Percentiles rank a stretch among this genome's conserved stretches.
Conservation (phyloP, 2,329 filamentous ascomycete genomes). For the Epichloe gansuensis region DNA sequence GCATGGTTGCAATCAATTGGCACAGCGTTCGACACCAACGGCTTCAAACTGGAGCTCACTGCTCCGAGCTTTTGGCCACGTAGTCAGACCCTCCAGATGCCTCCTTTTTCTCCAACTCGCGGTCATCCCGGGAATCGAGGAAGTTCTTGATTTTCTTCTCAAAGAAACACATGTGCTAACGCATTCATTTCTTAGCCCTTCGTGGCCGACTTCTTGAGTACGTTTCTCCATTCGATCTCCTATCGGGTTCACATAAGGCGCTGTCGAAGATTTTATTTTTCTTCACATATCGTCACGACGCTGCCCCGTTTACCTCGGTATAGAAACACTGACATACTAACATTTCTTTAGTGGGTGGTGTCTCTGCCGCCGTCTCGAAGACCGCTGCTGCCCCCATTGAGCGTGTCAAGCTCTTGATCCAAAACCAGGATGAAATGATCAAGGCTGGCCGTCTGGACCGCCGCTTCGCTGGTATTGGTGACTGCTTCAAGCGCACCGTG, state of each 20-base stretch:
- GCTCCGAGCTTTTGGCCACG: neutral
- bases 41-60: neutral
- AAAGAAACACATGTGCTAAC: conserved; percentile 20
- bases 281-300: neutral
- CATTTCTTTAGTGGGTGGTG: conserved; percentile 77
- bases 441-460: conserved; percentile 96
- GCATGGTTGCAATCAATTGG: conserved; percentile 4
- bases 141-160: conserved; percentile 4
- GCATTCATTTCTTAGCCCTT: conserved; percentile 53
- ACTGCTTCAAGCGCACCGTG: conserved; percentile 92
- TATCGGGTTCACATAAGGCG: neutral
- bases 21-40: neutral
- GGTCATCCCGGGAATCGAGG: conserved; percentile 3
- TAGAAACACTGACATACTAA: conserved; percentile 8
- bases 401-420: conserved; percentile 99
- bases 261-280: neutral
- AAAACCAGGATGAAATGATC: conserved; percentile 99
- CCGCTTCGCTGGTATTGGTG: conserved; percentile 85
- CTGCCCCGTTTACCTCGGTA: neutral
- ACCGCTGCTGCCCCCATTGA: conserved; percentile 99
- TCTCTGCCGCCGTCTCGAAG: conserved; percentile 99
- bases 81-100: neutral
- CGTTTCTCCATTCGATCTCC: conserved; percentile 30
- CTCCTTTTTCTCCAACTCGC: neutral
- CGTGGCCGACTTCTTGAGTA: conserved; percentile 98